Conservation (phyloP, 179 eudicot species). For the Spergularia azorica region DNA sequence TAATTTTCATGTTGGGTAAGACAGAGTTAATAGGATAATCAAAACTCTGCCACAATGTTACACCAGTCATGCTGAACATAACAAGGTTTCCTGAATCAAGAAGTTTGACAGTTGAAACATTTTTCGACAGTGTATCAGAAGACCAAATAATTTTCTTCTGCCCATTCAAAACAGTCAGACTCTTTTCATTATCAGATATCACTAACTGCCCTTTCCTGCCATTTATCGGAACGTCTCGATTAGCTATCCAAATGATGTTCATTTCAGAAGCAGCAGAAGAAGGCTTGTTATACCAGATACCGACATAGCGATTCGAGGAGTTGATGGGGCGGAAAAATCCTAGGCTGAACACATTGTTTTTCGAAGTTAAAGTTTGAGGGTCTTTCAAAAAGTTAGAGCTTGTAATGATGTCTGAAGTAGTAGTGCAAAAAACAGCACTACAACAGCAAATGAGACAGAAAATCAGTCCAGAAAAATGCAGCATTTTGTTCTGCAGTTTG, state of each 20-base stretch:
- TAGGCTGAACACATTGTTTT: conserved; percentile 15
- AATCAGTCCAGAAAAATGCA: not conserved
- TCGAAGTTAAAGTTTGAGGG: conserved; percentile 19
- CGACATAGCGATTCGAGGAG: conserved; percentile 29
- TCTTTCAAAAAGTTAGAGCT: conserved; percentile 14
- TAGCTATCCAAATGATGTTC: conserved; percentile 33
- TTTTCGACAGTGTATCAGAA: conserved; percentile 19
- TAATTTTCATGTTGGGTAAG: conserved; percentile 34
- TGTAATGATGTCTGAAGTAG: not conserved
- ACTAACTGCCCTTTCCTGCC: conserved; percentile 27
- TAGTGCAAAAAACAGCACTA: not conserved
- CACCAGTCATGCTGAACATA: conserved; percentile 18
- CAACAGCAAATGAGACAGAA: not conserved
- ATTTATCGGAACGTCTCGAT: conserved; percentile 29
- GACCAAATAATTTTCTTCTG: conserved; percentile 33
- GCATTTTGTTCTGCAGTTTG: not conserved
- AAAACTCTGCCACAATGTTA: conserved; percentile 53
- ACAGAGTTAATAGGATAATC: conserved; percentile 47
- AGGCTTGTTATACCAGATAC: conserved; percentile 31
- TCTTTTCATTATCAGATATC: conserved; percentile 29
- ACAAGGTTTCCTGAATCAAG: conserved; percentile 50
- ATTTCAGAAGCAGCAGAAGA: conserved; percentile 9
- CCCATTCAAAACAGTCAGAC: conserved; percentile 20
- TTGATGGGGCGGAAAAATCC: conserved; percentile 30
- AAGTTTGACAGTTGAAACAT: conserved; percentile 29